Evolutionary conservation across 2,329 filamentous ascomycete species (phyloP), one percentile per base, ranked within the genome.

Genomic region (Neonectria neomacrospora): DNA sequence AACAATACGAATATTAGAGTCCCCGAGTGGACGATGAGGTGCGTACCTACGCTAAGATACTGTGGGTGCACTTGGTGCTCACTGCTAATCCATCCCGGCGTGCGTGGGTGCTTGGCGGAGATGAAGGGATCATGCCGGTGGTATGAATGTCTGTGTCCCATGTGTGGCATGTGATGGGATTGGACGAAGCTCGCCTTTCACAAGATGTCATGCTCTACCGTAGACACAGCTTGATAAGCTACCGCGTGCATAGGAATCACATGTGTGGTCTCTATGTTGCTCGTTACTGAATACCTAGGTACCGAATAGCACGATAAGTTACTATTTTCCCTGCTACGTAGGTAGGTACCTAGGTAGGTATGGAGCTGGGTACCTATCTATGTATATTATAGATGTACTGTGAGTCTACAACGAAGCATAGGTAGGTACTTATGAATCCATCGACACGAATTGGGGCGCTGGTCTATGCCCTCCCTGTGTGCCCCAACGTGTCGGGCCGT

Each of bases 51-150:
- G 23, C 23, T 26, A 26, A 26, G 23, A 26, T 3, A 26, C 23
- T 26, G 23, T 26, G 6, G 16, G 34, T 37, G 30, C 7, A 37
- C 16, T 37, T 18, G 37, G 10, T 41, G 37, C 37, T 41, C 9
- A 41, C 37, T 41, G 37, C 37, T 41, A 20, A 41, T 41, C n/a
- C n/a, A 11, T 41, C 37, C 37, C n/a, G n/a, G n/a, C n/a, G 23
- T 20, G n/a, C 26, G 45, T 20, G n/a, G 26, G n/a, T 20, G 47
- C 47, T 50, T 32, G 47, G 12, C 26, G 26, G 28, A 50, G 47
- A 50, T 50, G 47, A 50, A 50, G 26, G 45, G 47, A 34, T 34
- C 47, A 30, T 32, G n/a, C 26, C n/a, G 47, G 28, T 34, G 18
- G 26, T 20, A 32, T 32, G 5, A 23, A 45, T 45, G 37, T 32